Conservation (phyloP, 371 early-diverging fungal species). For the Mortierella sp. region DNA sequence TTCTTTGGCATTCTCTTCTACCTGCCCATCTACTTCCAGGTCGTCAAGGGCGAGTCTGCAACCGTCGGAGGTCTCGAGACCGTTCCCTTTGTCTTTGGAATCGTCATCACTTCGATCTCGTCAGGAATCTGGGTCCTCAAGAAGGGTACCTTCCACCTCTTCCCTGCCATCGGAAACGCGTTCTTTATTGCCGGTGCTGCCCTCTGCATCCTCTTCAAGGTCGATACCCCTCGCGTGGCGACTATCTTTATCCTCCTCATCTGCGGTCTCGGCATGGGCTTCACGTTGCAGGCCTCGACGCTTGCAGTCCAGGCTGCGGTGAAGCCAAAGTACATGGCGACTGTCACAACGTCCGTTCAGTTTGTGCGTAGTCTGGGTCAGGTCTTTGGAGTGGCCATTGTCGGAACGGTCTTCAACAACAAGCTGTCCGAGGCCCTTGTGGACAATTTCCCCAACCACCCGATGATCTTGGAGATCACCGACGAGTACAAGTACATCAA, state of each 20-base stretch:
- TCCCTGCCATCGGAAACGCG: slow-evolving; percentile 61
- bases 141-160: slow-evolving; percentile 46
- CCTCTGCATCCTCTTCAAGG: slow-evolving; percentile 46
- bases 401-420: slow-evolving; percentile 64
- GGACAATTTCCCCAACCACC: slow-evolving; percentile 11
- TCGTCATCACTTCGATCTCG: slow-evolving; percentile 50
- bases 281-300: slow-evolving; percentile 59
- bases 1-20: slow-evolving; percentile 82
- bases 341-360: slow-evolving; percentile 61
- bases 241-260: slow-evolving; percentile 59
- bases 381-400: slow-evolving; percentile 61
- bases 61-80: slow-evolving; percentile 74
- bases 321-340: slow-evolving; percentile 58
- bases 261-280: slow-evolving; percentile 67
- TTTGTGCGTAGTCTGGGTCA: slow-evolving; percentile 64
- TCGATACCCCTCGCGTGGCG: slow-evolving; percentile 30
- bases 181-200: slow-evolving; percentile 62
- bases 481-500: not conserved
- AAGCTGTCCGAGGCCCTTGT: slow-evolving; percentile 8
- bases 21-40: slow-evolving; percentile 73
- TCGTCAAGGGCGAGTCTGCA: slow-evolving; percentile 62
- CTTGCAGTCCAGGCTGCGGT: slow-evolving; percentile 67
- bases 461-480: not conserved
- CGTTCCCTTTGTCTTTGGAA: slow-evolving; percentile 72
- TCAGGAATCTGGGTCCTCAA: slow-evolving; percentile 60